Conservation (phyloP, 768 basidiomycete species). For the Suillus subalutaceus region DNA sequence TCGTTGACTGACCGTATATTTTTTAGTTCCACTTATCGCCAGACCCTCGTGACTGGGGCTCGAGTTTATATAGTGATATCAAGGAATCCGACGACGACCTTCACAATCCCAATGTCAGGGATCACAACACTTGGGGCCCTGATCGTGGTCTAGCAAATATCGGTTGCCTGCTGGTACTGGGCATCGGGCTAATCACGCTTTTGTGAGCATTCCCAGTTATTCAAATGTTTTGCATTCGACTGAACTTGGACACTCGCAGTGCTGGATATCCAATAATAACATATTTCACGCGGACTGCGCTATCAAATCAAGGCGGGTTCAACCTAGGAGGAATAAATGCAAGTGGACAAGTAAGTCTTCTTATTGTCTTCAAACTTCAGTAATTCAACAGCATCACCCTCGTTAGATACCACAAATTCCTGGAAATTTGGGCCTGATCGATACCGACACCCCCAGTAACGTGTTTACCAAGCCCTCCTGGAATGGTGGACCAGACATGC, state of each 20-base stretch:
- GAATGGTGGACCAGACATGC: conserved; percentile 56
- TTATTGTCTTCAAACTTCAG: not conserved
- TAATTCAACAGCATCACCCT: not conserved
- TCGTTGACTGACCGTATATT: not conserved
- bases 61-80: conserved; percentile 53
- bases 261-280: conserved; percentile 48
- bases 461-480: conserved; percentile 58
- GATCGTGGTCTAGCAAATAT: conserved; percentile 69
- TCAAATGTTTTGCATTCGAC: not conserved
- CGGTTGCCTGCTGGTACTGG: conserved; percentile 65
- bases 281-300: conserved; percentile 33
- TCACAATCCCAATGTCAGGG: conserved; percentile 60
- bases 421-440: conserved; percentile 61
- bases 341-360: conserved; percentile 60
- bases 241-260: conserved; percentile 21
- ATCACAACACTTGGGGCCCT: conserved; percentile 20
- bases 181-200: conserved; percentile 48
- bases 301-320: conserved; percentile 44
- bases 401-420: conserved; percentile 56
- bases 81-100: conserved; percentile 73
- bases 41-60: conserved; percentile 71
- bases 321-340: conserved; percentile 78
- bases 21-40: conserved; percentile 63
- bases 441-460: conserved; percentile 58
- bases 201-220: conserved; percentile 51